Evolutionary conservation across 2,329 filamentous ascomycete genomes (phyloP), one percentile per base, ranked within the genome.

Genomic region (Colletotrichum plurivorum): DNA sequence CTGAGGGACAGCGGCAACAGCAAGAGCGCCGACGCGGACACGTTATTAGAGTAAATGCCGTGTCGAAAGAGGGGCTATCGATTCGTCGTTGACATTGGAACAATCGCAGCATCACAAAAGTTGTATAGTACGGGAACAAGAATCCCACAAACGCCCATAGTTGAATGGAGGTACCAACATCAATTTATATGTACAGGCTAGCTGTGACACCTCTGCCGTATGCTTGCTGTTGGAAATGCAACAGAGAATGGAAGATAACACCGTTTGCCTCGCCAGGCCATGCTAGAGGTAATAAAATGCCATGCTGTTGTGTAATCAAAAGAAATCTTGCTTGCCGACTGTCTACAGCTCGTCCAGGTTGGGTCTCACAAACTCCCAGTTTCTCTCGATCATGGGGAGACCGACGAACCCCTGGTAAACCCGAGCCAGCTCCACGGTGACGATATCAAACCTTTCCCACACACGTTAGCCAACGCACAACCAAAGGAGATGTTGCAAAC

Each of bases 371-470:
- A 88, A 77, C 54, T 74, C 78, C 85, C 87, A 89, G 48, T 75
- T 80, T 63, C 87, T 80, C 1, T 84, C 84, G 5, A 74, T 76
- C 16, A 88, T 82, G 2, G 87, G 87, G 54, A 89, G 78, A 16
- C 87, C 87, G 18, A 89, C 77, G 73, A 84, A 89, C 70, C 78
- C 82, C 68, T 86, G 83, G 78, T 82, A 87, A 7, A 86, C 73
- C 4, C 87, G 83, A 16, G 75, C 70, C 3, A 83, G 58, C 73
- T 89, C 87, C 0, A 81, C 80, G 4, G 77, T 73, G n/a, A 83
- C 15, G 36, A 89, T 83, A 13, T 80, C 59, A 36, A 66, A 59
- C 9, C 67, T 69, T 59, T 73, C 78, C 85, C 31, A 0, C 84
- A 20, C 25, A 49, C 22, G 43, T 58, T 58, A 58, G 55, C n/a